Conservation (phyloP, 1,284 basidiomycete species). For the Naganishia cerealis region DNA sequence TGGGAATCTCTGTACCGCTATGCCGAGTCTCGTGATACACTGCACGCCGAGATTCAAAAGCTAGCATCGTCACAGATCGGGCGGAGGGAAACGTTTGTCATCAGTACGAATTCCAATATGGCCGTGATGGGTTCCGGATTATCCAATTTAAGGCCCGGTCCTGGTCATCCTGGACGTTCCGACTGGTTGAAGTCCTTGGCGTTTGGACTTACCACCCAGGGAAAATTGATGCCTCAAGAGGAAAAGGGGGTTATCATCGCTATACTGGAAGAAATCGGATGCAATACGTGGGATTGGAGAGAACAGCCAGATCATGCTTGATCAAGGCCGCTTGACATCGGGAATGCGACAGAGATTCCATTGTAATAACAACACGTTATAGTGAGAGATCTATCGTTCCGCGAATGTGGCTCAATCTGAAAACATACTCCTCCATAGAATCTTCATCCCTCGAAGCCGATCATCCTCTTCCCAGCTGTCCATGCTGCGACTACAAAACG, state of each 20-base stretch:
- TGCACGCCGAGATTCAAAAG: slow-evolving; percentile 22
- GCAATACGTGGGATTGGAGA: slow-evolving; percentile 27
- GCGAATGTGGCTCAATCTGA: not conserved
- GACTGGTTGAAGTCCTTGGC: slow-evolving; percentile 25
- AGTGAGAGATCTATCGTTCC: not conserved
- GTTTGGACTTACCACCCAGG: slow-evolving; percentile 18
- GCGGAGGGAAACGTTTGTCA: slow-evolving; percentile 14
- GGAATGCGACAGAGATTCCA: not conserved
- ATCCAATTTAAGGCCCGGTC: slow-evolving; percentile 18
- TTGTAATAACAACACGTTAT: not conserved
- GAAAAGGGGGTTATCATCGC: slow-evolving; percentile 24
- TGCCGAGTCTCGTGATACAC: slow-evolving; percentile 15
- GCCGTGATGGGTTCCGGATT: slow-evolving; percentile 16
- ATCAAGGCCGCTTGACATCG: not conserved
- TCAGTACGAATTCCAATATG: slow-evolving; percentile 19
- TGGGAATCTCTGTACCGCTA: slow-evolving; percentile 25
- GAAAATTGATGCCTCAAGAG: slow-evolving; percentile 25
- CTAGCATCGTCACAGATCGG: slow-evolving; percentile 4
- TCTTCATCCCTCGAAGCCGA: not conserved
- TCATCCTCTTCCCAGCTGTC: not conserved
- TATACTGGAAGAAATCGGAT: slow-evolving; percentile 22
- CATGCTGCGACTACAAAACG: not conserved
- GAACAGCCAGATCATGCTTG: slow-evolving; percentile 12
- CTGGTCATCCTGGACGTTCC: slow-evolving; percentile 23
- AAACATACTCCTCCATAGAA: not conserved